Percentiles rank a stretch among this genome's conserved stretches.
Evolutionary conservation across 78 protist species (phyloP).

Genomic region (Chrysochromulina parva): DNA sequence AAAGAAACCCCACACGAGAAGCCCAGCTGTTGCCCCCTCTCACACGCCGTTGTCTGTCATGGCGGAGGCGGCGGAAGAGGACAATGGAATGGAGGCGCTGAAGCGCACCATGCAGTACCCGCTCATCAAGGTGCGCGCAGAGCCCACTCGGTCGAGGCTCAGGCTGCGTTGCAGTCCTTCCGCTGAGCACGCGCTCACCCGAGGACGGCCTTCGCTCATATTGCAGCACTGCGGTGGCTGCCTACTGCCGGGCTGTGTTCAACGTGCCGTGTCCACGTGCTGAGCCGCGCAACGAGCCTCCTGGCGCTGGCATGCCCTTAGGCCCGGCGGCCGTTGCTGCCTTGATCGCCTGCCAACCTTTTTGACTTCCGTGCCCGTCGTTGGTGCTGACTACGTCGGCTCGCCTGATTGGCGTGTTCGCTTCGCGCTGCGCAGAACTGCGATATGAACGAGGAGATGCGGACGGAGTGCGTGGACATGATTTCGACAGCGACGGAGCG

Average conservation of each 20-base stretch:
- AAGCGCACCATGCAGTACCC: not conserved
- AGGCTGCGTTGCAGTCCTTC: not conserved
- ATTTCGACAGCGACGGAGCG: not conserved
- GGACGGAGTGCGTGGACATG: not conserved
- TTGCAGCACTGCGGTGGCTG: not conserved
- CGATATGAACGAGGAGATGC: conserved; percentile 29
- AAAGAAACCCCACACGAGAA: too few relatives aligned
- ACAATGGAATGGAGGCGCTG: not conserved
- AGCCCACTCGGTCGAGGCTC: not conserved
- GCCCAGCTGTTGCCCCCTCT: too few relatives aligned
- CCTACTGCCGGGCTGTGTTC: not conserved
- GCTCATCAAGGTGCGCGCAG: not conserved
- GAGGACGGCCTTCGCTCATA: too few relatives aligned
- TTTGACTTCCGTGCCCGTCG: not conserved
- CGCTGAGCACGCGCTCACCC: not conserved
- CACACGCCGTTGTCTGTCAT: not conserved
- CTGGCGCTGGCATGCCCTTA: too few relatives aligned
- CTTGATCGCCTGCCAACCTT: not conserved
- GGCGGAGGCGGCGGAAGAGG: not conserved
- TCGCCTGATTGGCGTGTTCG: not conserved
- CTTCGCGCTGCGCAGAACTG: not conserved
- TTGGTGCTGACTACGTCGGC: not conserved
- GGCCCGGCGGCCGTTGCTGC: too few relatives aligned
- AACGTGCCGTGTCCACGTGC: not conserved
- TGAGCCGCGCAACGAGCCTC: too few relatives aligned